Evolutionary conservation across 176 grass and related monocot genomes (phyloP).

Genomic region (Carex kokanica): DNA sequence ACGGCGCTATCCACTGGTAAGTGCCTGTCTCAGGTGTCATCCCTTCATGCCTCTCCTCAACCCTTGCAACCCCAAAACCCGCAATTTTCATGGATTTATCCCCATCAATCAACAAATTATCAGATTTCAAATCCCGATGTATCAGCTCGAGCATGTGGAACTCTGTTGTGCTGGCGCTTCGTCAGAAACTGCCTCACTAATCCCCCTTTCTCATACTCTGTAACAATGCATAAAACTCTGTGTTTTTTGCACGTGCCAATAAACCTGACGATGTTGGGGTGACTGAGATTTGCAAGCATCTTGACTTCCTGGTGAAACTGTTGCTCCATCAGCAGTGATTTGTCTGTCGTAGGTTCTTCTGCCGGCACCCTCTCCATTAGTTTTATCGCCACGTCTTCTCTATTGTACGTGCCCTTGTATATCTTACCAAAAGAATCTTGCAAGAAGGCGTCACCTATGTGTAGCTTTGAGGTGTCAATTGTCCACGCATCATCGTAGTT

Average conservation of each 20-base stretch:
- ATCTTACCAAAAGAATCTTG: conserved; percentile 80
- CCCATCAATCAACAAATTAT: conserved; percentile 62
- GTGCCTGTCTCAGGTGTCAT: conserved; percentile 81
- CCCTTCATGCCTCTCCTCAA: conserved; percentile 65
- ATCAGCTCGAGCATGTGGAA: conserved; percentile 55
- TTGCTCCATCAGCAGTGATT: conserved; percentile 66
- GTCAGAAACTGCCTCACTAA: conserved; percentile 59
- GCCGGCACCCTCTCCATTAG: conserved; percentile 44
- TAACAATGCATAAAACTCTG: conserved; percentile 75
- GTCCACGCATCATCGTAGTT: conserved; percentile 51
- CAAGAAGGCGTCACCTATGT: conserved; percentile 56
- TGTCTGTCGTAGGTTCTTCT: conserved; percentile 53
- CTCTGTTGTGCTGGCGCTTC: conserved; percentile 50
- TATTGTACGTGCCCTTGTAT: conserved; percentile 56
- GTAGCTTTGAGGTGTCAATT: conserved; percentile 61
- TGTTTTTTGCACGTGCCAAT: conserved; percentile 67
- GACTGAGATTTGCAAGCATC: conserved; percentile 56
- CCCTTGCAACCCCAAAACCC: conserved; percentile 74
- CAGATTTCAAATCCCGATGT: conserved; percentile 76
- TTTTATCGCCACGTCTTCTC: conserved; percentile 81
- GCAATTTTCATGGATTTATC: conserved; percentile 86
- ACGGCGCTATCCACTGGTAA: conserved; percentile 86
- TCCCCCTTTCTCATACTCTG: conserved; percentile 71
- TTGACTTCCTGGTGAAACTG: conserved; percentile 74
- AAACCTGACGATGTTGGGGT: conserved; percentile 66